phyloP scores from a whole-genome alignment of 1,284 basidiomycete species.

The Cryptococcus neoformans region DNA sequence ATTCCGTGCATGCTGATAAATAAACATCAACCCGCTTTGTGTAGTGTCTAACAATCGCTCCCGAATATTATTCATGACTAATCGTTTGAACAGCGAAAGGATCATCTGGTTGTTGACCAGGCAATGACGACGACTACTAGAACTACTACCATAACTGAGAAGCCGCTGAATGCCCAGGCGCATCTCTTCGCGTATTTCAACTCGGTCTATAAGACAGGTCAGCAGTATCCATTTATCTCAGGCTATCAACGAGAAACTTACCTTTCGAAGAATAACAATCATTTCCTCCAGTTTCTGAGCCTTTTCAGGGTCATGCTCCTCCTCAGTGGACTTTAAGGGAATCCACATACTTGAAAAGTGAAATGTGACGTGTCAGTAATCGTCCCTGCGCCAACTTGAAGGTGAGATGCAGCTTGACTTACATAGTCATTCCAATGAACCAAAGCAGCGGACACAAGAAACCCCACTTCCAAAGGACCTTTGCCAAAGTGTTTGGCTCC shows the following conservation, averaged over 20 bases:
- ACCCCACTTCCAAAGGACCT: slow-evolving; percentile 40
- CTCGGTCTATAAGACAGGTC: slow-evolving; percentile 28
- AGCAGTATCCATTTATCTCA: not conserved
- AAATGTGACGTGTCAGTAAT: not conserved
- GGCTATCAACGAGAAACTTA: too few species aligned
- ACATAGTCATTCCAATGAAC: slow-evolving; percentile 41
- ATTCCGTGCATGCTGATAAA: too few species aligned
- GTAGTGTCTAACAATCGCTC: too few species aligned
- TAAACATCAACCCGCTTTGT: too few species aligned
- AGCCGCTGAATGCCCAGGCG: slow-evolving; percentile 21
- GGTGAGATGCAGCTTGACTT: slow-evolving; percentile 8
- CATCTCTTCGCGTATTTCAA: slow-evolving; percentile 44
- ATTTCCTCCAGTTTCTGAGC: slow-evolving; percentile 12
- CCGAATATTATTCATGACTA: too few species aligned
- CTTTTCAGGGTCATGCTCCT: slow-evolving; percentile 36
- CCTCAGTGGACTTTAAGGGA: slow-evolving; percentile 26
- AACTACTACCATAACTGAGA: slow-evolving; percentile 14
- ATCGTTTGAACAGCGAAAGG: too few species aligned
- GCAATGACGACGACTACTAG: slow-evolving; percentile 17
- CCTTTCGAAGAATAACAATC: too few species aligned
- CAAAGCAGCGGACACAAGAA: slow-evolving; percentile 41
- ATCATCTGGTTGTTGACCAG: not conserved
- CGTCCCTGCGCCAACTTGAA: not conserved
- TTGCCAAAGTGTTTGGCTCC: slow-evolving; percentile 41
- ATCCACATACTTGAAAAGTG: slow-evolving; percentile 26